Evolutionary conservation across 106 monocot genomes (phyloP).

Genomic region (Dioscorea dumetorum): DNA sequence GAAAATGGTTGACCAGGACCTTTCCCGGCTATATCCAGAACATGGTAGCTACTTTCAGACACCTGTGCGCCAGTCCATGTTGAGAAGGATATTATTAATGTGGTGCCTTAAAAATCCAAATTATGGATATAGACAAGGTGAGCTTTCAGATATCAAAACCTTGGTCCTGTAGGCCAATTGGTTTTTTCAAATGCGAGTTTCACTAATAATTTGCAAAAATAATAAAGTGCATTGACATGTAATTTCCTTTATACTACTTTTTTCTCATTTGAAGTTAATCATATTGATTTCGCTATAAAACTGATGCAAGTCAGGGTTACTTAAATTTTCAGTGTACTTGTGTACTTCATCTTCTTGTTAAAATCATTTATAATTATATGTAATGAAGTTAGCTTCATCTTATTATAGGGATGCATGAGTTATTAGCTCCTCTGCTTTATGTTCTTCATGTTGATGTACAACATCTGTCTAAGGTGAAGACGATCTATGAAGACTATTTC

Average conservation of each 20-base stretch:
- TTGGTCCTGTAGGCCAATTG: no score
- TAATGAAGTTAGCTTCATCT: background rate
- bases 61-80: slow-evolving; percentile 59
- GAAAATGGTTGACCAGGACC: slow-evolving; percentile 76
- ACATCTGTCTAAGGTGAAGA: slow-evolving; percentile 50
- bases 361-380: no score
- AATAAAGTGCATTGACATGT: no score
- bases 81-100: slow-evolving; percentile 67
- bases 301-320: no score
- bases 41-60: slow-evolving; percentile 71
- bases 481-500: slow-evolving; percentile 56
- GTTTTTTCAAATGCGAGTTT: no score
- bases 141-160: background rate
- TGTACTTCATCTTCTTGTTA: no score
- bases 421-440: slow-evolving; percentile 88
- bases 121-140: slow-evolving; percentile 86
- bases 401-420: slow-evolving; percentile 88
- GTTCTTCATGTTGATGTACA: slow-evolving; percentile 82
- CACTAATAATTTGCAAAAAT: no score
- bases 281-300: no score
- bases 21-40: slow-evolving; percentile 84
- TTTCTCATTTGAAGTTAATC: no score
- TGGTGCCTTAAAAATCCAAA: slow-evolving; percentile 86
- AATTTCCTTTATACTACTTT: no score
- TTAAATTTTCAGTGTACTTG: no score